Percentiles rank a stretch among this genome's conserved stretches.
These are phyloP conservation scores for Pleurotus giganteus DNA, from an alignment of 768 basidiomycete species.

Conservation along the genomic window DNA sequence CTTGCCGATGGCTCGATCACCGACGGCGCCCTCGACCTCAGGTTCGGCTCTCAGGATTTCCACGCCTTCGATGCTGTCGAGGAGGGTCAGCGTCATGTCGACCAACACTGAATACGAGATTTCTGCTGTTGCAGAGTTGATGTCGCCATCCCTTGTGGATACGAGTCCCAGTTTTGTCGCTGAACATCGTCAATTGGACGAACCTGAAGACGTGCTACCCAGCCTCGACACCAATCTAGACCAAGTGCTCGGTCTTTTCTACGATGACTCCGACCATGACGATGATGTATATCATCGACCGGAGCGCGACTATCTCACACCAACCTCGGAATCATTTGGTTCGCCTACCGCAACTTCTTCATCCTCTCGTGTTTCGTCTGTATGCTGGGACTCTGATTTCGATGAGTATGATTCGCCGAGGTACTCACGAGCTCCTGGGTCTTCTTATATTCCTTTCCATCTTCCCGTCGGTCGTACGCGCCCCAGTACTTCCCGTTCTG, in stretches of 20 bases:
- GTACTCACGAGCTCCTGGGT: constrained; percentile 16
- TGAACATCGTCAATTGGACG: background rate
- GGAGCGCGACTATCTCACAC: background rate
- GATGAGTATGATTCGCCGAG: constrained; percentile 29
- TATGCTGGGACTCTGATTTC: constrained; percentile 33
- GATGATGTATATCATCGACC: background rate
- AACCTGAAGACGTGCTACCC: constrained; percentile 6
- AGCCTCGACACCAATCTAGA: background rate
- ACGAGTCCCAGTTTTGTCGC: background rate
- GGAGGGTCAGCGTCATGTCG: constrained; percentile 38
- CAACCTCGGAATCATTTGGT: background rate
- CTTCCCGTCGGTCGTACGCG: constrained; percentile 29
- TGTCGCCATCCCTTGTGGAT: constrained; percentile 33
- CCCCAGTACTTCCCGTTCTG: constrained; percentile 24
- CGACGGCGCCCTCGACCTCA: background rate
- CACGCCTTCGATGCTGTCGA: background rate
- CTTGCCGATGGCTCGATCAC: constrained; percentile 6
- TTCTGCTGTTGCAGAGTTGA: constrained; percentile 46
- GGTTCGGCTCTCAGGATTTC: background rate
- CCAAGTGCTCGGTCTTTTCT: constrained; percentile 1
- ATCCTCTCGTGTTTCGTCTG: constrained; percentile 6
- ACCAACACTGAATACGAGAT: constrained; percentile 48
- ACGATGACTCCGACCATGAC: constrained; percentile 1
- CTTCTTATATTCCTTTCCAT: constrained; percentile 23
- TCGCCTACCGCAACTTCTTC: background rate